Evolutionary conservation across 257 asterid genomes (phyloP), one percentile per base, ranked within the genome.

Genomic region (Lavandula angustifolia): DNA sequence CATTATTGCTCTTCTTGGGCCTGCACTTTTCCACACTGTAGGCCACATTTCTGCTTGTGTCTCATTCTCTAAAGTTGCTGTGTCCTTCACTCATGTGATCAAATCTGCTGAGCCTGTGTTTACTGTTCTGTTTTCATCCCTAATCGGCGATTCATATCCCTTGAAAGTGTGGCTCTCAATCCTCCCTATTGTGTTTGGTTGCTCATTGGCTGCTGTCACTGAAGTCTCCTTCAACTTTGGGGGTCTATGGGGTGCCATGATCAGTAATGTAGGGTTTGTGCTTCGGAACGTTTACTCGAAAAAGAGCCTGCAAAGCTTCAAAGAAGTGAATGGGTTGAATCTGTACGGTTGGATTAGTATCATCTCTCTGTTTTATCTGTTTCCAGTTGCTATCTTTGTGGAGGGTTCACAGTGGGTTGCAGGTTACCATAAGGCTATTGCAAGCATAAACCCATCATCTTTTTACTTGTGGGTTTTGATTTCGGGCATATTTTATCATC

Each of bases 1-100:
- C 35, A 79, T 92, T 8, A 8, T 85, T 63, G 98, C 98, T 7
- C 89, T 92, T 66, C 88, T 92, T 35, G 98, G 95, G 7, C 98
- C 96, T 58, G 95, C 98, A 2, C 88, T 92, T 49, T 92, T 89
- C 69, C 96, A 89, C 81, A 92, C 96, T 0, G 72, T 89, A 33
- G 96, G 98, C 73, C 98, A 92, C 74, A 92, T 92, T 41, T 92
- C 98, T 6, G 98, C 98, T 5, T 92, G 98, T 66, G 98, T 92
- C 71, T 92, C 98, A 2, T 92, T 92, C 77, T 92, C 98, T 5
- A 92, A 92, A 71, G 98, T 92, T 9, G 96, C 98, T 57, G 96
- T 92, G 65, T 92, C 98, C 2, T 92, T 92, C 78, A 92, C 98
- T 2, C 98, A 92, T 80, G 98, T 92, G 6, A 92, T 92, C 11